Evolutionary conservation across 2,329 filamentous ascomycete genomes (phyloP).

Genomic region (Onygena corvina): DNA sequence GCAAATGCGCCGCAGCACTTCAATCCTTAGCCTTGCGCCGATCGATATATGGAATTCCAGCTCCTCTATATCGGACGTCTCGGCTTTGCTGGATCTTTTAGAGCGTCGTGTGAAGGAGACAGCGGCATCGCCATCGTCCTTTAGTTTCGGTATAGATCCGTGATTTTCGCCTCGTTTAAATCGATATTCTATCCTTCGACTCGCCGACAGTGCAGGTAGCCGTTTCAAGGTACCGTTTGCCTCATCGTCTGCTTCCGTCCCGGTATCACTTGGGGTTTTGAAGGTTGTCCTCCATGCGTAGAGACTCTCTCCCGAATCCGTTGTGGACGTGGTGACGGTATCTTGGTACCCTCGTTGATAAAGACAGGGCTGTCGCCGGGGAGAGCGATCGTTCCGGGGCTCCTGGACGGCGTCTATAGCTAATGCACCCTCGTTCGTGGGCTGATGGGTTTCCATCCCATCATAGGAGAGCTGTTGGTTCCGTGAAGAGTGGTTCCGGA

Average conservation of each 20-base stretch:
- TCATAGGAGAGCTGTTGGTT: conserved; percentile 3
- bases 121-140: neutral
- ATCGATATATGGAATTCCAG: conserved; percentile 18
- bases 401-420: neutral
- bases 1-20: conserved; percentile 38
- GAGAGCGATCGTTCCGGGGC: neutral
- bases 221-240: conserved; percentile 63
- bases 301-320: conserved; percentile 20
- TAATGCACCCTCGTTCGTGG: conserved; percentile 2
- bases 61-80: conserved; percentile 16
- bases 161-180: neutral
- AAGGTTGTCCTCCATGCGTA: conserved; percentile 10
- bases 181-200: neutral
- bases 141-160: neutral
- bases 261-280: conserved; percentile 66
- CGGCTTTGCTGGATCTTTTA: neutral
- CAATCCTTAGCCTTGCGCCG: conserved; percentile 28
- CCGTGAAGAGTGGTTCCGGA: neutral
- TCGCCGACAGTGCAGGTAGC: conserved; percentile 58
- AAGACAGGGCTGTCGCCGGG: neutral
- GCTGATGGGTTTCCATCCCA: conserved; percentile 7
- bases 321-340: neutral
- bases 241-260: conserved; percentile 91
- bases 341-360: neutral
- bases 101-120: neutral